phyloP scores from a whole-genome alignment of 805 yeast species.

The Metschnikowia peoriensis region DNA sequence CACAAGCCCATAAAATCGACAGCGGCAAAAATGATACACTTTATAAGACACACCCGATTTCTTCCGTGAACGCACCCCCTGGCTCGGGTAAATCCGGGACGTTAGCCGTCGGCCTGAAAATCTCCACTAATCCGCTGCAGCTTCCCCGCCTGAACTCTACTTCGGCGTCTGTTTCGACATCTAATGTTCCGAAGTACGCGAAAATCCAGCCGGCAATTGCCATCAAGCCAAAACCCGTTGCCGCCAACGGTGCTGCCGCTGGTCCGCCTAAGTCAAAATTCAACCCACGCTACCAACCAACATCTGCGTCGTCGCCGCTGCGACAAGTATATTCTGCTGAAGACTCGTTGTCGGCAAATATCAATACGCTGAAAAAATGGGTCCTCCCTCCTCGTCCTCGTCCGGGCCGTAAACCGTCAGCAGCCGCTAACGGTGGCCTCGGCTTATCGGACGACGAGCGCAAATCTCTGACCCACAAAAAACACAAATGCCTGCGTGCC shows the following conservation, averaged over 20 bases:
- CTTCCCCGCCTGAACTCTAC: not conserved
- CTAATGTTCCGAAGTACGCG: conserved; percentile 23
- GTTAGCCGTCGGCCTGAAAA: not conserved
- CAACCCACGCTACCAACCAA: conserved; percentile 19
- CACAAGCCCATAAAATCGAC: not conserved
- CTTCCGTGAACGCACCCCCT: not conserved
- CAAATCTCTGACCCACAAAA: conserved; percentile 1
- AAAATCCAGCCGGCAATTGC: conserved; percentile 42
- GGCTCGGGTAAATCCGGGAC: not conserved
- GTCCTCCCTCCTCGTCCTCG: conserved; percentile 83
- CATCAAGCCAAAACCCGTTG: conserved; percentile 33
- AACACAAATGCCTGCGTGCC: conserved; percentile 1
- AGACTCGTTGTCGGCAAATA: conserved; percentile 22
- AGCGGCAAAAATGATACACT: not conserved
- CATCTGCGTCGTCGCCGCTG: conserved; percentile 8
- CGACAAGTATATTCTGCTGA: conserved; percentile 2
- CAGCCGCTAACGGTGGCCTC: conserved; percentile 1
- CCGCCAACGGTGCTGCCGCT: conserved; percentile 22
- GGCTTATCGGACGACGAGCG: conserved; percentile 2
- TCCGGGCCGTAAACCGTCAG: conserved; percentile 51
- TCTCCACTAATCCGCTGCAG: not conserved
- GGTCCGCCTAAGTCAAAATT: conserved; percentile 26
- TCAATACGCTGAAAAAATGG: conserved; percentile 74
- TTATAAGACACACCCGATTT: not conserved
- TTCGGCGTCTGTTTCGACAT: not conserved